These are phyloP conservation scores for Liquidambar formosana DNA, from an alignment of 164 flowering plant species.

Conservation along the genomic window DNA sequence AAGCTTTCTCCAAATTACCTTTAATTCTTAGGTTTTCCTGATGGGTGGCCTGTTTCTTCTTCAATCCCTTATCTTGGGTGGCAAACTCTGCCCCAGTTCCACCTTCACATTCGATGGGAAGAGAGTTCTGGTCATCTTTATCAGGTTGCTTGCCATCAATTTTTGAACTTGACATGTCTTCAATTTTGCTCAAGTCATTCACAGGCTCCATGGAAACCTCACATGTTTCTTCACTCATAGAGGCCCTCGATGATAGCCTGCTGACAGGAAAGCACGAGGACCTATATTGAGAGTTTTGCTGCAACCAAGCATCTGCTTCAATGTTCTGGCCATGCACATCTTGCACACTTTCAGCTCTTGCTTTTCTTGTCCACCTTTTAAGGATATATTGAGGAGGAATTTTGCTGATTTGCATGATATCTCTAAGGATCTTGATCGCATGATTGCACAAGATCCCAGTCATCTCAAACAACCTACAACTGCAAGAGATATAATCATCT, in stretches of 20 bases:
- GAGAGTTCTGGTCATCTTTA: background rate
- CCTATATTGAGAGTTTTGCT: background rate
- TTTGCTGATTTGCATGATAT: background rate
- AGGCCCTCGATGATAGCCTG: background rate
- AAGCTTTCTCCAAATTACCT: background rate
- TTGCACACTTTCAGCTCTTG: background rate
- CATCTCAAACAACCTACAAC: background rate
- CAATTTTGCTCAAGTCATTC: background rate
- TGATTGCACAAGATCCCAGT: background rate
- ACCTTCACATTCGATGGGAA: background rate
- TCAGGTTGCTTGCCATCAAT: background rate
- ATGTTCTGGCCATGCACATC: background rate
- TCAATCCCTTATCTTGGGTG: background rate
- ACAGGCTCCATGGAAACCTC: background rate
- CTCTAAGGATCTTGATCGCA: background rate
- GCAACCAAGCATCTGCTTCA: conserved; percentile 9
- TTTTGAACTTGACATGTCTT: background rate
- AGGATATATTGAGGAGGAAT: background rate
- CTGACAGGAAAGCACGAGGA: background rate
- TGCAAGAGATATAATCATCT: background rate
- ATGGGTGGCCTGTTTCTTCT: background rate
- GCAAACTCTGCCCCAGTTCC: background rate
- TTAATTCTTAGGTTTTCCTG: background rate
- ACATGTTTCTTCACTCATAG: background rate
- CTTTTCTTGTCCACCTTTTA: conserved; percentile 1